These are phyloP conservation scores for Schizosaccharomyces osmophilus DNA, from an alignment of 805 yeast species.

Conservation along the genomic window DNA sequence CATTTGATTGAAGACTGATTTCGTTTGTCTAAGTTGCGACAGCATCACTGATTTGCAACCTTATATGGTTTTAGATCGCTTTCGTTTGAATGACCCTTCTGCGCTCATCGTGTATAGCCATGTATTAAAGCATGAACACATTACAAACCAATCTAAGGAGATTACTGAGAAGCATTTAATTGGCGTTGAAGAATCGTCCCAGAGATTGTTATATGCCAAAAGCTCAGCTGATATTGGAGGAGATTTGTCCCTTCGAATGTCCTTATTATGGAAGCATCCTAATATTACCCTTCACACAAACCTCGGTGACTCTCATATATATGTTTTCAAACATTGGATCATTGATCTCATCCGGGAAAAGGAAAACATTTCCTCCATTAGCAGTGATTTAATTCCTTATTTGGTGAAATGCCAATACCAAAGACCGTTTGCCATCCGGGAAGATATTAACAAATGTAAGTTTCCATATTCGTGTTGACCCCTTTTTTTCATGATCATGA, in stretches of 20 bases:
- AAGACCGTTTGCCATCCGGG: neutral
- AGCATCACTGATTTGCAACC: constrained; percentile 83
- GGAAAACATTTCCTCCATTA: constrained; percentile 9
- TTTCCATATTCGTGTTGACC: constrained; percentile 1
- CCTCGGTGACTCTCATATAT: constrained; percentile 49
- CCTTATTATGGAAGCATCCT: constrained; percentile 75
- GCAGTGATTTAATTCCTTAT: neutral
- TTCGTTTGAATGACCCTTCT: constrained; percentile 26
- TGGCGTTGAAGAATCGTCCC: neutral
- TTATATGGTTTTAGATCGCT: constrained; percentile 61
- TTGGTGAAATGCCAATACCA: constrained; percentile 8
- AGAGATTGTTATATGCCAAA: neutral
- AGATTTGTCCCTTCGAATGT: constrained; percentile 53
- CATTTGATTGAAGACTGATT: constrained; percentile 17
- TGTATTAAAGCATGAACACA: neutral
- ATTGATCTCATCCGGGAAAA: constrained; percentile 23
- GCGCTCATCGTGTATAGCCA: neutral
- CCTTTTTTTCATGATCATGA: constrained; percentile 46
- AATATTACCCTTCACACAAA: constrained; percentile 52
- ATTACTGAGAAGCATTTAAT: neutral
- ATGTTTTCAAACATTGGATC: constrained; percentile 32
- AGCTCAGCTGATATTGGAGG: constrained; percentile 49
- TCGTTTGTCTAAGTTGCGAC: constrained; percentile 82
- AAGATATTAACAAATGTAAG: neutral
- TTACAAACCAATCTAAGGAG: neutral